These are phyloP conservation scores for Ogataea ramenticola DNA, from an alignment of 805 yeast species.

Conservation along the genomic window DNA sequence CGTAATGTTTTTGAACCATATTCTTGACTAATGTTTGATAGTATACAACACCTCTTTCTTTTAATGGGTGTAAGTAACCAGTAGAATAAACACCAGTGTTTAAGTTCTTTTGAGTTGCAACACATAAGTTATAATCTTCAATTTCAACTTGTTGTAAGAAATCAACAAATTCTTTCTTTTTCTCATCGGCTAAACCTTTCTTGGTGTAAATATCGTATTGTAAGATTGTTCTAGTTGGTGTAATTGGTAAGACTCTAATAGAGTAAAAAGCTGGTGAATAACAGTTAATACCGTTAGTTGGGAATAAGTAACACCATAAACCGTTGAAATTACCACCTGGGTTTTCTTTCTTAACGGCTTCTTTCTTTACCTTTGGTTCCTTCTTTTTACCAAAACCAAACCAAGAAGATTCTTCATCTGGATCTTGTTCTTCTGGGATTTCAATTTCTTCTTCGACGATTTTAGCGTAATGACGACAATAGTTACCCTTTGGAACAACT, in stretches of 20 bases:
- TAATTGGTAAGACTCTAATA: constrained; percentile 49
- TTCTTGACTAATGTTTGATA: constrained; percentile 50
- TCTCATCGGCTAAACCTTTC: constrained; percentile 45
- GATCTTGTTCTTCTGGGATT: constrained; percentile 21
- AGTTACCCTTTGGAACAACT: constrained; percentile 51
- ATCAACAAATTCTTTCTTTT: constrained; percentile 56
- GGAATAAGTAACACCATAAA: constrained; percentile 55
- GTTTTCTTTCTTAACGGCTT: constrained; percentile 30
- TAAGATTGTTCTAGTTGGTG: constrained; percentile 46
- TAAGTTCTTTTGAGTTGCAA: constrained; percentile 51
- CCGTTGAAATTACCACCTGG: constrained; percentile 59
- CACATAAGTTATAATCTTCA: constrained; percentile 57
- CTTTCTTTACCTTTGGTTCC: constrained; percentile 21
- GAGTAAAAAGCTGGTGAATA: constrained; percentile 64
- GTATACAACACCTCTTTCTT: constrained; percentile 51
- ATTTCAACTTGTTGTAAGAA: constrained; percentile 54
- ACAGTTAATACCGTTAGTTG: constrained; percentile 55
- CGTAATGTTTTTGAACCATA: constrained; percentile 50
- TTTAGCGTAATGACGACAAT: constrained; percentile 56
- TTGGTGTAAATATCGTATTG: constrained; percentile 57
- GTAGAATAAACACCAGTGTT: constrained; percentile 54
- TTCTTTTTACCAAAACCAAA: constrained; percentile 50
- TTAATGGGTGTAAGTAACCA: constrained; percentile 52
- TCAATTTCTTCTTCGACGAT: constrained; percentile 33
- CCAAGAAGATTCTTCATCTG: constrained; percentile 27